Conservation (phyloP, 1,139 yeast genomes). For the Suhomyces kunorum region DNA sequence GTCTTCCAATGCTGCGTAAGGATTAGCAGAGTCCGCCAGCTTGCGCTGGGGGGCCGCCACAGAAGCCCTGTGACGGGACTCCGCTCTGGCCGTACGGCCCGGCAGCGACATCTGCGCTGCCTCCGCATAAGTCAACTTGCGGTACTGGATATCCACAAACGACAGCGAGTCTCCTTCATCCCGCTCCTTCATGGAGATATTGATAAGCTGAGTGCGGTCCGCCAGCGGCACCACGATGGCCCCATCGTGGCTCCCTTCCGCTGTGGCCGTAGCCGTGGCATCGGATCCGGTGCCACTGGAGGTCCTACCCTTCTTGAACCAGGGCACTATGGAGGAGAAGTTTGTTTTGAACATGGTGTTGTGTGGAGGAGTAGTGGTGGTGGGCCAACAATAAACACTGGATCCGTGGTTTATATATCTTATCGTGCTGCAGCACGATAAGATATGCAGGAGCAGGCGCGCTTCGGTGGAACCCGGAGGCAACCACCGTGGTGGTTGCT, state of each 20-base stretch:
- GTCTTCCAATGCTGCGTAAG: conserved; percentile 15
- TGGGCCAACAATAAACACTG: conserved; percentile 5
- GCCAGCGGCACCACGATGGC: conserved; percentile 32
- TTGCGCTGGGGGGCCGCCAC: conserved; percentile 10
- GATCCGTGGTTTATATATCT: conserved; percentile 10
- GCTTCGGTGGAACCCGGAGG: conserved; percentile 4
- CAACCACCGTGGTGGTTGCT: conserved; percentile 5
- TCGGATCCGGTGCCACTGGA: conserved; percentile 2
- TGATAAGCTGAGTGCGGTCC: conserved; percentile 30
- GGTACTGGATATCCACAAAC: conserved; percentile 40
- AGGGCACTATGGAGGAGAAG: conserved; percentile 18
- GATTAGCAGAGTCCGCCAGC: conserved; percentile 13
- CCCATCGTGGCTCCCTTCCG: conserved; percentile 7
- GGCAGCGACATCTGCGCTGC: conserved; percentile 37
- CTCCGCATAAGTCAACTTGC: conserved; percentile 47
- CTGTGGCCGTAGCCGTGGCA: conserved; percentile 1
- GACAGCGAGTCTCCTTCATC: conserved; percentile 31
- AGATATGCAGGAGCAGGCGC: conserved; percentile 12
- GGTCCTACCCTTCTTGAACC: conserved; percentile 21
- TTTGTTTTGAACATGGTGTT: conserved; percentile 24
- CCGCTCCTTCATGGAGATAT: conserved; percentile 38
- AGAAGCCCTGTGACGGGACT: background rate
- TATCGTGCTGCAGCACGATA: conserved; percentile 10
- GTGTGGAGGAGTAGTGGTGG: background rate
- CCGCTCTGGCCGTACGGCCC: conserved; percentile 7